These are phyloP conservation scores for Plasmodium vinckei DNA, from an alignment of 169 alveolate species.

Conservation along the genomic window DNA sequence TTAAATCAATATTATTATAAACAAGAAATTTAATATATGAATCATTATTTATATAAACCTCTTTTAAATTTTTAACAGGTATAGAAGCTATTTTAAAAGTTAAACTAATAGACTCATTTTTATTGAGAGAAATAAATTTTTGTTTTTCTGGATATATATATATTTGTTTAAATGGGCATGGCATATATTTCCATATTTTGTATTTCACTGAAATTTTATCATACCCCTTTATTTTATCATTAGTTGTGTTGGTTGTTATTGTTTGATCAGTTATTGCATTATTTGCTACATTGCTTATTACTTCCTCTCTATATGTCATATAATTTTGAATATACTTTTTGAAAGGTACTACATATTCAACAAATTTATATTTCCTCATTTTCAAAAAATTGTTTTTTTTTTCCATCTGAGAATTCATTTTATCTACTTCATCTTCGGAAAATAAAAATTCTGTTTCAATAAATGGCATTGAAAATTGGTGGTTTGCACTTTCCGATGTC, in stretches of 20 bases:
- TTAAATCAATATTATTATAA: constrained; percentile 55
- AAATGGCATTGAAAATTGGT: constrained; percentile 16
- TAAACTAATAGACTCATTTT: constrained; percentile 22
- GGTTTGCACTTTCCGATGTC: constrained; percentile 1
- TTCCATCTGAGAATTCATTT: too few relatives aligned
- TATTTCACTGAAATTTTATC: constrained; percentile 26
- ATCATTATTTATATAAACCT: constrained; percentile 52
- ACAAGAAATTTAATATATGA: constrained; percentile 59
- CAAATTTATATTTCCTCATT: background rate
- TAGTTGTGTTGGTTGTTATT: background rate
- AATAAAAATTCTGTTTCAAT: constrained; percentile 29
- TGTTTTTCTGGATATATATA: background rate
- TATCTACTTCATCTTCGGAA: background rate
- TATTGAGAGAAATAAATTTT: constrained; percentile 10
- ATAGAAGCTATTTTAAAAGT: constrained; percentile 30
- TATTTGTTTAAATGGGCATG: constrained; percentile 48
- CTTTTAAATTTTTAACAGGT: constrained; percentile 66
- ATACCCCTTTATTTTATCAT: constrained; percentile 2
- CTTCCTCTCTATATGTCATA: too few relatives aligned
- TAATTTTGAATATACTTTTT: too few relatives aligned
- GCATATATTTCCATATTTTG: constrained; percentile 72
- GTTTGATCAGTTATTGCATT: background rate
- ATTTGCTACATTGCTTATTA: background rate
- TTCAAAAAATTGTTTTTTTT: too few relatives aligned
- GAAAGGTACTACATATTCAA: background rate